These are phyloP conservation scores for Acacia acuminata DNA, from an alignment of 306 rosid genomes.

Conservation along the genomic window DNA sequence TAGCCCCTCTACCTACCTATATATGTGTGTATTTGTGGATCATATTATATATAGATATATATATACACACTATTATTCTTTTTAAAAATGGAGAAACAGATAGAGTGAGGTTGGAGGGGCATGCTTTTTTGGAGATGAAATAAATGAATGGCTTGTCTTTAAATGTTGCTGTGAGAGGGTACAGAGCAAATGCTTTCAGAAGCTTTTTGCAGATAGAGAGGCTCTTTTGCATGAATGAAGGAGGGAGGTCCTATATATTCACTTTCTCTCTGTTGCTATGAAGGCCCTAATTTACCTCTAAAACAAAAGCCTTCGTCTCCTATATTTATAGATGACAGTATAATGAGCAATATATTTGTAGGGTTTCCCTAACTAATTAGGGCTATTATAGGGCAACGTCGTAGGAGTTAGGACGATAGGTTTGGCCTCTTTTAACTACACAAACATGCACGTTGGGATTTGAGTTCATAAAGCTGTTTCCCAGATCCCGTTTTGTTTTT, in stretches of 20 bases:
- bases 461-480: conserved; percentile 49
- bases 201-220: conserved; percentile 28
- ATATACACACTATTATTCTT: not conserved
- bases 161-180: conserved; percentile 37
- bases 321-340: not conserved
- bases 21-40: not conserved
- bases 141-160: conserved; percentile 11
- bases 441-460: conserved; percentile 50
- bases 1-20: not conserved
- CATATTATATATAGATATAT: not conserved
- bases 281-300: not conserved
- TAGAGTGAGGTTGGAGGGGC: conserved; percentile 12
- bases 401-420: conserved; percentile 36
- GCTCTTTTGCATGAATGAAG: conserved; percentile 30
- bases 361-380: conserved; percentile 13
- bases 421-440: conserved; percentile 46
- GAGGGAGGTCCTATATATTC: conserved; percentile 14
- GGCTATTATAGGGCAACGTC: conserved; percentile 20
- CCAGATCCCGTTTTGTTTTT: conserved; percentile 28
- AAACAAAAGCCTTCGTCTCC: not conserved
- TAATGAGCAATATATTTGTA: not conserved
- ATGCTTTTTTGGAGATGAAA: conserved; percentile 18
- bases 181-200: conserved; percentile 36
- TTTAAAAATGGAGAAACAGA: not conserved
- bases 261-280: not conserved